Evolutionary conservation across 306 rosid genomes (phyloP), one percentile per base, ranked within the genome.

Genomic region (Quercus alba): DNA sequence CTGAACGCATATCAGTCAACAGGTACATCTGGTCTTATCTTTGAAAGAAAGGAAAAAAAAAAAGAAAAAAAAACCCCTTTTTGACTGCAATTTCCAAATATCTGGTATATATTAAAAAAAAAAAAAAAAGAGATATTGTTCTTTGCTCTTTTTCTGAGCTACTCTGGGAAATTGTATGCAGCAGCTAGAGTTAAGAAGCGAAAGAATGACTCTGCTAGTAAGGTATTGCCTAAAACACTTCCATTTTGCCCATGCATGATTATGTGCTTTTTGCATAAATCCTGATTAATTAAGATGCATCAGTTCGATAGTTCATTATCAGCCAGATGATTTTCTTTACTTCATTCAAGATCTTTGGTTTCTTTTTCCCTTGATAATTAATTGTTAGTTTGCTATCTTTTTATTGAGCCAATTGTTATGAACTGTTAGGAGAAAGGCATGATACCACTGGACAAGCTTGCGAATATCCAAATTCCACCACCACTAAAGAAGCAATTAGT

Each of bases 401-500:
- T 75, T 25, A 56, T 55, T 74, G 44, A 30, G 59, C 68, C 46
- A 70, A 70, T 73, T 76, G 66, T 52, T 70, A 61, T 74, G 63
- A 73, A 70, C 73, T 82, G 66, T 69, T 84, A 93, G 97, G 92
- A 68, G 66, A 81, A 86, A 55, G 59, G 68, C 56, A 78, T 4
- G 0, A 57, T 77, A 71, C 79, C 61, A n/a, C 77, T 77, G 66
- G 97, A 88, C 51, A 93, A 89, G 85, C 85, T 88, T 83, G 82
- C 85, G 80, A 87, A 30, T 82, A 83, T 91, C 77, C 97, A 89
- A 77, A 91, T 94, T 70, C 97, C 97, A 21, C 76, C 75, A 63
- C 77, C 81, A 25, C 81, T 94, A 69, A 93, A 81, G 95, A 91
- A 93, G 86, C 97, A 91, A 79, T 82, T 93, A 80, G 86, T 90